These are phyloP conservation scores for Magnusiomyces sp. DNA, from an alignment of 1,139 yeast genomes.

Conservation along the genomic window DNA sequence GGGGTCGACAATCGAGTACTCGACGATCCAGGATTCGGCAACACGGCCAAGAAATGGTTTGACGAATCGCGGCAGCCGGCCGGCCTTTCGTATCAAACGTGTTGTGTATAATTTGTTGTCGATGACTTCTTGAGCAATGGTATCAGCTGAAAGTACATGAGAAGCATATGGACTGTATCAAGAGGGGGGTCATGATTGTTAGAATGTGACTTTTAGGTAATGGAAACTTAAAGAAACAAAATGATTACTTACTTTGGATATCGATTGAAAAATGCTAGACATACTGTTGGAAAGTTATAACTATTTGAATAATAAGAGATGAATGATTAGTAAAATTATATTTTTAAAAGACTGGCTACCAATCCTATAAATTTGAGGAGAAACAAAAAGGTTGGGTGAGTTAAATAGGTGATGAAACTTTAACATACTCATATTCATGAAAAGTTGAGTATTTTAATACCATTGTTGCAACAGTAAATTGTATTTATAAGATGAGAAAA, in stretches of 20 bases:
- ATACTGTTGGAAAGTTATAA: constrained; percentile 59
- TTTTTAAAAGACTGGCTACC: too few species aligned
- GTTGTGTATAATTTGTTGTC: constrained; percentile 55
- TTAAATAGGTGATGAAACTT: too few species aligned
- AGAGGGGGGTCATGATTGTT: not conserved
- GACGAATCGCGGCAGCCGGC: constrained; percentile 74
- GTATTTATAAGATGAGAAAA: not conserved
- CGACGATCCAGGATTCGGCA: constrained; percentile 77
- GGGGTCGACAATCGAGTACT: constrained; percentile 70
- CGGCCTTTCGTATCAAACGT: constrained; percentile 67
- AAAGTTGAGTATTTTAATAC: constrained; percentile 3
- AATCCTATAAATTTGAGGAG: too few species aligned
- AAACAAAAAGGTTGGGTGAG: too few species aligned
- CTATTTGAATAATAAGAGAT: constrained; percentile 12
- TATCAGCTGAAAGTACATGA: constrained; percentile 84
- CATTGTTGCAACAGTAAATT: not conserved
- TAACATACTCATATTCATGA: constrained; percentile 4
- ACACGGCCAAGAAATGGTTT: constrained; percentile 68
- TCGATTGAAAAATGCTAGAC: constrained; percentile 72
- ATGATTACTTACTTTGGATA: constrained; percentile 50
- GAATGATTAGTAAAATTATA: too few species aligned
- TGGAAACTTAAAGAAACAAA: not conserved
- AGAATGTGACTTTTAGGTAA: not conserved
- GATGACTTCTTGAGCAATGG: constrained; percentile 54
- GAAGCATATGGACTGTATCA: constrained; percentile 55